Percentiles rank a stretch among this genome's conserved stretches.
Conservation (phyloP, 2,329 filamentous ascomycete species). For the Cadophora sp. region DNA sequence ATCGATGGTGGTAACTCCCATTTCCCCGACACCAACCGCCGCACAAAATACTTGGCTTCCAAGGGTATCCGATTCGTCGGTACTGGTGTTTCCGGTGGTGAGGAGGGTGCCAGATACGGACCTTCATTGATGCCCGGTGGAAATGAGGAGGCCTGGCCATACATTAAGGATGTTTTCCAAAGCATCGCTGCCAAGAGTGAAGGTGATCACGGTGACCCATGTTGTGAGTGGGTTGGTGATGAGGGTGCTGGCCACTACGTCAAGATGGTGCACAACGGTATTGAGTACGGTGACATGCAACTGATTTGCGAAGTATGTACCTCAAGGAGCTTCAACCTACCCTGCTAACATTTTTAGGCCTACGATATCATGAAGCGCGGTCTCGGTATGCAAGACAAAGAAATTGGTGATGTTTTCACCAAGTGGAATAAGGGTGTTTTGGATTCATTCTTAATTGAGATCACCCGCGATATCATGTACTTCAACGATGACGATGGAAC, state of each 20-base stretch:
- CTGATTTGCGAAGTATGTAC: slow-evolving; percentile 90
- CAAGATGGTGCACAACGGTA: slow-evolving; percentile 99
- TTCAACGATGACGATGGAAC: slow-evolving; percentile 94
- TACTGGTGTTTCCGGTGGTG: slow-evolving; percentile 96
- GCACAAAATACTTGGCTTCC: slow-evolving; percentile 81
- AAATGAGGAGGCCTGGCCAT: slow-evolving; percentile 96
- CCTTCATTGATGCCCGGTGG: slow-evolving; percentile 99
- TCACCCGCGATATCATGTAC: slow-evolving; percentile 98
- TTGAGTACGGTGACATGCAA: slow-evolving; percentile 99
- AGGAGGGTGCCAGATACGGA: slow-evolving; percentile 98
- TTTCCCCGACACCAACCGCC: slow-evolving; percentile 98
- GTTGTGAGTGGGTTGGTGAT: slow-evolving; percentile 99
- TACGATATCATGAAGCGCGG: slow-evolving; percentile 99
- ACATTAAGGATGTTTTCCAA: slow-evolving; percentile 99
- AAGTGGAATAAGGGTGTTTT: slow-evolving; percentile 99
- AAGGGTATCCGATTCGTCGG: slow-evolving; percentile 98
- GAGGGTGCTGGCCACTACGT: slow-evolving; percentile 99
- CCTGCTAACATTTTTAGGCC: slow-evolving; percentile 63
- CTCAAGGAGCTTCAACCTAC: background rate
- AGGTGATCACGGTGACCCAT: slow-evolving; percentile 91
- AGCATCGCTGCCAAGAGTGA: slow-evolving; percentile 97
- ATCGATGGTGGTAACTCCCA: slow-evolving; percentile 99
- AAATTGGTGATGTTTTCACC: slow-evolving; percentile 92
- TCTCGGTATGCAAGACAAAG: slow-evolving; percentile 85
- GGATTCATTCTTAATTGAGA: slow-evolving; percentile 99